Evolutionary conservation across 2,329 filamentous ascomycete species (phyloP).

Genomic region (Trichoderma koningii): DNA sequence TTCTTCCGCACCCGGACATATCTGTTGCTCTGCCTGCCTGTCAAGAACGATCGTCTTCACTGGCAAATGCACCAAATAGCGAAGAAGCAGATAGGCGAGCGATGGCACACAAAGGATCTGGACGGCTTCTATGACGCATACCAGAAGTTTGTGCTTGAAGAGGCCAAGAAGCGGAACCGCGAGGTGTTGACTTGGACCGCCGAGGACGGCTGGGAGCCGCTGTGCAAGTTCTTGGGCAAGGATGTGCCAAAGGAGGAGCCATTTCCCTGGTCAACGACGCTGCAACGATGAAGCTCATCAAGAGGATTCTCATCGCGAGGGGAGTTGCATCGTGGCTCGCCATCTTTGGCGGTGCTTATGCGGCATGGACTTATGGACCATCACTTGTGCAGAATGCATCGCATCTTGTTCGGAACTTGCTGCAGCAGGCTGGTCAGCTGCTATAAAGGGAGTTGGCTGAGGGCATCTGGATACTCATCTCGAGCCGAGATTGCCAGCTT

Average conservation of each 20-base stretch:
- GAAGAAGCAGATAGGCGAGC: constrained; percentile 8
- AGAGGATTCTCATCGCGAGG: constrained; percentile 26
- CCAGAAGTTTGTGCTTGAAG: constrained; percentile 34
- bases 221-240: constrained; percentile 46
- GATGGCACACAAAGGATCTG: constrained; percentile 25
- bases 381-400: constrained; percentile 20
- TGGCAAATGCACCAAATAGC: constrained; percentile 31
- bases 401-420: neutral
- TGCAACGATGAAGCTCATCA: constrained; percentile 28
- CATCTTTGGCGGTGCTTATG: constrained; percentile 22
- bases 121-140: constrained; percentile 32
- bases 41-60: constrained; percentile 37
- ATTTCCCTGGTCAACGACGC: constrained; percentile 42
- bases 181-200: constrained; percentile 35
- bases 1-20: constrained; percentile 38
- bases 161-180: constrained; percentile 38
- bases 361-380: constrained; percentile 25
- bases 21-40: constrained; percentile 33
- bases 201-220: constrained; percentile 47
- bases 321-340: constrained; percentile 29
- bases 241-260: constrained; percentile 37
- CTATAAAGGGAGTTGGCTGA: neutral
- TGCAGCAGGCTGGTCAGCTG: neutral
- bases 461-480: neutral
- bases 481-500: neutral